A percentile compares a stretch with the other conserved stretches of the same genome.
Conservation (phyloP, 805 yeast species). For the Candida krabiensis region DNA sequence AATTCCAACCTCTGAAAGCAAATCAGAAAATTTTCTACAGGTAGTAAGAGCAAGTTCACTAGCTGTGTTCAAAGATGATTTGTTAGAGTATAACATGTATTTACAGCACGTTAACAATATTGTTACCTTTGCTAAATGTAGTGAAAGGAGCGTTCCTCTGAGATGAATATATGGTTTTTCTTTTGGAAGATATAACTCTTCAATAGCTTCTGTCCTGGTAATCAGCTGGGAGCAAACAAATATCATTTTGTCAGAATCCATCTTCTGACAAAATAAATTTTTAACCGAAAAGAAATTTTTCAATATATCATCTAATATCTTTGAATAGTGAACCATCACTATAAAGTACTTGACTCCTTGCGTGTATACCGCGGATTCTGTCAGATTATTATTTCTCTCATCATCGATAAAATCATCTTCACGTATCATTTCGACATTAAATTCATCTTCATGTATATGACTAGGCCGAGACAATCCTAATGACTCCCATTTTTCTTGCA, state of each 20-base stretch:
- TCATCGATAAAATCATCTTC: slow-evolving; percentile 70
- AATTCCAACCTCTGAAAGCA: slow-evolving; percentile 3
- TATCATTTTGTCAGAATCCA: slow-evolving; percentile 1
- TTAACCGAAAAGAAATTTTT: slow-evolving; percentile 5
- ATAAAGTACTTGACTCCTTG: slow-evolving; percentile 5
- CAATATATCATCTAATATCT: slow-evolving; percentile 1
- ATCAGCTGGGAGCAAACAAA: slow-evolving; percentile 2
- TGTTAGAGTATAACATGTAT: slow-evolving; percentile 2
- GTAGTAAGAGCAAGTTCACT: not conserved
- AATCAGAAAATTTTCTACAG: slow-evolving; percentile 1
- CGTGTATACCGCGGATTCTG: slow-evolving; percentile 11
- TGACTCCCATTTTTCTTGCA: slow-evolving; percentile 36
- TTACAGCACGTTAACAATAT: slow-evolving; percentile 3
- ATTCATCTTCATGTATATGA: slow-evolving; percentile 30
- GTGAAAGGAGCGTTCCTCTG: slow-evolving; percentile 4
- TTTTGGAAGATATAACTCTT: slow-evolving; percentile 5
- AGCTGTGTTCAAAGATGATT: not conserved
- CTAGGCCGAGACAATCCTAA: slow-evolving; percentile 34
- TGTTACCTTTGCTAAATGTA: slow-evolving; percentile 6
- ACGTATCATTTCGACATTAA: slow-evolving; percentile 64
- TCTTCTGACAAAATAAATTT: not conserved
- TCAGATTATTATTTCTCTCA: slow-evolving; percentile 26
- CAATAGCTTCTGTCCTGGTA: slow-evolving; percentile 3
- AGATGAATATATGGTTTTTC: slow-evolving; percentile 1
- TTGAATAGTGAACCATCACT: slow-evolving; percentile 6